Evolutionary conservation across 2,329 filamentous ascomycete genomes (phyloP), one percentile per base, ranked within the genome.

Genomic region (Xylariaceae sp.): DNA sequence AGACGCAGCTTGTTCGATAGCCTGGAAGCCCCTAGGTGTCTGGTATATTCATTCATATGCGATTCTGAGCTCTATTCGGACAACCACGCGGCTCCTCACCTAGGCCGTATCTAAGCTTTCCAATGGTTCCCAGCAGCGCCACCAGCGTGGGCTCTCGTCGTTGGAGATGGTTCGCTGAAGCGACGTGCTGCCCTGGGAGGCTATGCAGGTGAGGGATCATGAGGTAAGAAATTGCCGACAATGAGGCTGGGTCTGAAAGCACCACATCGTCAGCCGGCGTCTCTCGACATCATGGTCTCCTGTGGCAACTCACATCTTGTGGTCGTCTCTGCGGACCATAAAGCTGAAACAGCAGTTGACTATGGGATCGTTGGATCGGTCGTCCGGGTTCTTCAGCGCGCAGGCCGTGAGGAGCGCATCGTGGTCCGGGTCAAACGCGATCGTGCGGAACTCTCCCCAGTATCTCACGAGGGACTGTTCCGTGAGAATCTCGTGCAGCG

Each of bases 361-460:
- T 24, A 84, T 78, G 14, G 82, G 76, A 34, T 82, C 75, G 28
- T 77, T 76, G 3, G 80, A 77, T 39, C 73, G 73, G 32, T 77
- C 70, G 43, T 78, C 75, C 3, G 85, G 89, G 46, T 80, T 89
- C 60, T 94, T 94, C 41, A 98, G 64, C 9, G 85, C 83, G 56
- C 92, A 98, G 45, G 85, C 90, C 15, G 92, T 98, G 46, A 98
- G 68, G 51, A 98, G 86, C 15, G 90, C 93, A 57, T 98, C 94
- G 56, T 96, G 92, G 8, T 77, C 80, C 37, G 82, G 78, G 55
- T 98, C 92, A 59, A 98, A 98, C 8, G 92, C 93, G 50, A 98
- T 96, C 5, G 88, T 90, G 32, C 90, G 89, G 53, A 98, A 98
- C 53, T 98, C 94, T 61, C 98, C 92, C 92, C 92, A 98, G 53